phyloP scores from a whole-genome alignment of 2,329 filamentous ascomycete species.

The Scedosporium minutisporum region DNA sequence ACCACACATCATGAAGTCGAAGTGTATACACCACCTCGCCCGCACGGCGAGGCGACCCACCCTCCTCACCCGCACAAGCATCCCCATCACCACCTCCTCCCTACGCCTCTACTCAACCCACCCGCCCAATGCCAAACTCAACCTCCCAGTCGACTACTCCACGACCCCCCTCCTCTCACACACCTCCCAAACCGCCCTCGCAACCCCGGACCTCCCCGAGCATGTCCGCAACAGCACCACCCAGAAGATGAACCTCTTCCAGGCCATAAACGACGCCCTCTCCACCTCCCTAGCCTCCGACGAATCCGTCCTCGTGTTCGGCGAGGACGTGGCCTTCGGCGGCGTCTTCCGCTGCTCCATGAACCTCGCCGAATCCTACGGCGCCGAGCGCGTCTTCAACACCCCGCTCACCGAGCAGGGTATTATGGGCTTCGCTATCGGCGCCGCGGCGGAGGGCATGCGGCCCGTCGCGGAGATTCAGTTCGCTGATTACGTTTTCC shows the following conservation, averaged over 20 bases:
- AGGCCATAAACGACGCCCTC: slow-evolving; percentile 85
- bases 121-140: slow-evolving; percentile 57
- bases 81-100: slow-evolving; percentile 9
- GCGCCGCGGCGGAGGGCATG: slow-evolving; percentile 83
- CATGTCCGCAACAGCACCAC: slow-evolving; percentile 59
- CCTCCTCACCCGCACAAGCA: not conserved
- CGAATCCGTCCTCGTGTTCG: slow-evolving; percentile 82
- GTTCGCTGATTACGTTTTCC: slow-evolving; percentile 90
- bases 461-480: slow-evolving; percentile 89
- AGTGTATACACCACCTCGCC: slow-evolving; percentile 1
- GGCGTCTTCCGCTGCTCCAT: slow-evolving; percentile 93
- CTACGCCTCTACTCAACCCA: slow-evolving; percentile 40
- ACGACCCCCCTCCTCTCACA: slow-evolving; percentile 75
- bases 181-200: slow-evolving; percentile 60
- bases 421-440: slow-evolving; percentile 87
- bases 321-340: slow-evolving; percentile 94
- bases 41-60: not conserved
- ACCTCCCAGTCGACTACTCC: slow-evolving; percentile 79
- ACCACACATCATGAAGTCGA: not conserved
- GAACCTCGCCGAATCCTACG: slow-evolving; percentile 81
- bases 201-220: slow-evolving; percentile 60
- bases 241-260: slow-evolving; percentile 86
- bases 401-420: slow-evolving; percentile 91
- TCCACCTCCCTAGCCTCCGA: slow-evolving; percentile 73
- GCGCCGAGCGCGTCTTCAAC: slow-evolving; percentile 86